Evolutionary conservation across 2,329 filamentous ascomycete genomes (phyloP), one percentile per base, ranked within the genome.

Genomic region (Botrytis cinerea): DNA sequence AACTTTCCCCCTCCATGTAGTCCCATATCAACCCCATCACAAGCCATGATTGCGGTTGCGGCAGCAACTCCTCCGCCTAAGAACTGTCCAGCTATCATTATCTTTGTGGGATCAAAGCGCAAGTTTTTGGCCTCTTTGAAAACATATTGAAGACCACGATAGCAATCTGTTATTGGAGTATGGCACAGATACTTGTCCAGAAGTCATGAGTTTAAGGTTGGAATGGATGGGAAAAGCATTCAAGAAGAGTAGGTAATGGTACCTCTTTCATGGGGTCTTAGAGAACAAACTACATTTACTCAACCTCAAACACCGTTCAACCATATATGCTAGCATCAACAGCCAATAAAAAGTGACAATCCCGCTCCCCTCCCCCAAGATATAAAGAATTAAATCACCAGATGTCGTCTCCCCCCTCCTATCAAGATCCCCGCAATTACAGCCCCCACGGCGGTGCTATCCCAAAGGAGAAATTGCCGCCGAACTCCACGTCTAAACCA

Each of bases 1-100:
- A 85, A 74, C n/a, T 78, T 78, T 1, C 81, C 81, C 1, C 80
- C 76, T 35, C 76, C 78, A n/a, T 77, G 77, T 28, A 54, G 25
- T 38, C 7, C 40, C 32, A 14, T 32, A 18, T 16, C 12, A 2
- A 68, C 12, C 22, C 10, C 9, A 75, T 84, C 83, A n/a, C 82
- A 79, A 5, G 78, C 79, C 83, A 88, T 85, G 40, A 90, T 80
- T 1, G 86, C 84, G 75, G 87, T 82, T 6, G 84, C 86, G 1
- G 87, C 86, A 0, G 87, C 87, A 25, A 91, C 80, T 71, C 88
- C 87, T 2, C 87, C 88, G 3, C 88, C 88, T 1, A 87, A 88
- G 35, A 86, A 88, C 71, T 87, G 86, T 6, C 88, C 88, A 72
- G 84, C 84, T 28, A 89, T 81, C 20, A 89, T 84, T 45, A 90